phyloP scores from a whole-genome alignment of 1,284 basidiomycete genomes.

The Stygiomarasmius scandens region DNA sequence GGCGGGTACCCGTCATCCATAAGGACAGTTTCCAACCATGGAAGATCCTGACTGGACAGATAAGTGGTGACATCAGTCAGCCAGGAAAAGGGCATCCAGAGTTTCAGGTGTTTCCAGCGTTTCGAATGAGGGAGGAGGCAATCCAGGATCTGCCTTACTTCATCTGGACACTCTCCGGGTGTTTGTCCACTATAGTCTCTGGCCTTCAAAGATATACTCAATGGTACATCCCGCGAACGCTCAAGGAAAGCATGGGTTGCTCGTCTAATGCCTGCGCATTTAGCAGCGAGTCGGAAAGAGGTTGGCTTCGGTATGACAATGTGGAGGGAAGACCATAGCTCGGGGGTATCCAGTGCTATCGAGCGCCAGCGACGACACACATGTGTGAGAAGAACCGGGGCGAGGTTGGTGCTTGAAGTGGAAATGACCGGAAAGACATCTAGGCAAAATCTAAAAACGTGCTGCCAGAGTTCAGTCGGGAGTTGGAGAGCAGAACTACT shows the following conservation, averaged over 20 bases:
- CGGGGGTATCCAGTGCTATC: constrained; percentile 13
- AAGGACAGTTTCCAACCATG: neutral
- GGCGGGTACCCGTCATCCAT: constrained; percentile 2
- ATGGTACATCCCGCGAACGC: neutral
- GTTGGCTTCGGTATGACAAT: constrained; percentile 3
- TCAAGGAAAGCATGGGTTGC: neutral
- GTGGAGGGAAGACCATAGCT: constrained; percentile 14
- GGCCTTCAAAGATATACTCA: constrained; percentile 6
- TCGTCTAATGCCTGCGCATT: neutral
- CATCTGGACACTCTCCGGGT: neutral
- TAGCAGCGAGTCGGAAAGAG: neutral
- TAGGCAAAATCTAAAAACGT: neutral
- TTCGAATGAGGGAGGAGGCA: neutral
- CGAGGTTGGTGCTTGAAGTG: neutral
- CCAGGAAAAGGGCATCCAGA: constrained; percentile 2
- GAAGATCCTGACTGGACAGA: constrained; percentile 4
- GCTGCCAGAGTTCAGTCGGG: constrained; percentile 8
- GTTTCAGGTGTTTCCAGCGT: constrained; percentile 7
- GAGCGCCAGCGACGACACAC: constrained; percentile 17
- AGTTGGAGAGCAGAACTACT: neutral
- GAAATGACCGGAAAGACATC: constrained; percentile 4
- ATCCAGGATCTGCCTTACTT: neutral
- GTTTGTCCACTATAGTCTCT: neutral
- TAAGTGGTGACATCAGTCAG: neutral
- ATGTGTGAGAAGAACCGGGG: constrained; percentile 19